Conservation (phyloP, 2,329 filamentous ascomycete genomes). For the Sphaerulina musiva region DNA sequence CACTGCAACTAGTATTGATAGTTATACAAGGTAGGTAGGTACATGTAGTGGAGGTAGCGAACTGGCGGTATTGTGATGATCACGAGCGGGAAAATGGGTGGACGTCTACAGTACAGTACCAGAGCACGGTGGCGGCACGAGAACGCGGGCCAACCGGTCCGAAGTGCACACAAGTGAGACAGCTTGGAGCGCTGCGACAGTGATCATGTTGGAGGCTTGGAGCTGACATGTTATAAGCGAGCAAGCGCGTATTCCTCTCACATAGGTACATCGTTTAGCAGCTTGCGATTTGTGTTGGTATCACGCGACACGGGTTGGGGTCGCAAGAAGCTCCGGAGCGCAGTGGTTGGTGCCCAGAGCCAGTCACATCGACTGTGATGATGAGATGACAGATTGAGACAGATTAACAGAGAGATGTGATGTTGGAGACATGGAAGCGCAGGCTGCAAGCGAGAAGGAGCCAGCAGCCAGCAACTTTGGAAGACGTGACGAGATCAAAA, state of each 20-base stretch:
- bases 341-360: too few relatives aligned
- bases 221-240: neutral
- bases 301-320: neutral
- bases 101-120: neutral
- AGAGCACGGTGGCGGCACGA: neutral
- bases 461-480: too few relatives aligned
- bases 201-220: neutral
- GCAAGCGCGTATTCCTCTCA: neutral
- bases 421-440: too few relatives aligned
- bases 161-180: neutral
- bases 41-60: neutral
- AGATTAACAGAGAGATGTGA: too few relatives aligned
- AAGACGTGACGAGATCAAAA: neutral
- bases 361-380: neutral
- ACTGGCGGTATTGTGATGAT: neutral
- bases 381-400: too few relatives aligned
- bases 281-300: neutral
- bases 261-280: too few relatives aligned
- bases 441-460: too few relatives aligned
- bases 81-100: too few relatives aligned
- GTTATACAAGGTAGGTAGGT: too few relatives aligned
- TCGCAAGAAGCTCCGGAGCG: too few relatives aligned
- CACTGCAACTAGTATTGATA: neutral
- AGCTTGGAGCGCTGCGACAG: neutral
- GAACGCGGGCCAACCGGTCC: neutral